Evolutionary conservation across 768 basidiomycete genomes (phyloP), one percentile per base, ranked within the genome.

Genomic region (Podaxis pistillaris): DNA sequence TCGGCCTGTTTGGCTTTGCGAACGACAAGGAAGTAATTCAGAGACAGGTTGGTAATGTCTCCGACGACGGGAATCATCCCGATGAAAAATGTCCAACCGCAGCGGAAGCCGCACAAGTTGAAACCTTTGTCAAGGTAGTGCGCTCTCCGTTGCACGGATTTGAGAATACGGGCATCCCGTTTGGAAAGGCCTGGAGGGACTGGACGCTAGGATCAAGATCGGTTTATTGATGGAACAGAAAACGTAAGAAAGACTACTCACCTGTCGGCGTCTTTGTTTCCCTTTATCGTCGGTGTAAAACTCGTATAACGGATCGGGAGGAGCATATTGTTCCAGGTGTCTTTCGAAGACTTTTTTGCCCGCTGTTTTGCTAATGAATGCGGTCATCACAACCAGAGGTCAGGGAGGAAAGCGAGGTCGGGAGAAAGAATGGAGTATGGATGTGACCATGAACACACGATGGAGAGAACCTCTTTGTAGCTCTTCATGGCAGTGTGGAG

Each of bases 111-210:
- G 64, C 87, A 90, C 1, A 96, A 33, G 47, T 71, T 79, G 79
- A 97, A 92, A 1, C 91, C 87, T 73, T 93, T 94, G 76, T 97
- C 95, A 59, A 97, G 87, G 71, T 88, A 85, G 68, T 91, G 91
- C 1, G 93, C 94, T 5, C 93, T 81, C 37, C 82, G 80, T 69
- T 91, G 86, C 36, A 97, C 86, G 19, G 87, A 84, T 66, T 82
- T 83, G 46, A 97, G 79, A 55, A 94, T 88, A 54, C 84, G 83
- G 40, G 83, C 83, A 66, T 97, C 96, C 24, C 90, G 84, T 15
- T 80, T 72, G 0, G 91, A 90, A 2, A 97, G 81, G 0, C 94
- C 94, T 8, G 86, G 84, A 0, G 94, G 94, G 0, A 84, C 73
- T 17, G 79, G 83, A 44, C 92, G 84, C 90, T 91, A 13, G 37